Conservation (phyloP, 2,329 filamentous ascomycete genomes). For the Rutstroemia sydowiana region DNA sequence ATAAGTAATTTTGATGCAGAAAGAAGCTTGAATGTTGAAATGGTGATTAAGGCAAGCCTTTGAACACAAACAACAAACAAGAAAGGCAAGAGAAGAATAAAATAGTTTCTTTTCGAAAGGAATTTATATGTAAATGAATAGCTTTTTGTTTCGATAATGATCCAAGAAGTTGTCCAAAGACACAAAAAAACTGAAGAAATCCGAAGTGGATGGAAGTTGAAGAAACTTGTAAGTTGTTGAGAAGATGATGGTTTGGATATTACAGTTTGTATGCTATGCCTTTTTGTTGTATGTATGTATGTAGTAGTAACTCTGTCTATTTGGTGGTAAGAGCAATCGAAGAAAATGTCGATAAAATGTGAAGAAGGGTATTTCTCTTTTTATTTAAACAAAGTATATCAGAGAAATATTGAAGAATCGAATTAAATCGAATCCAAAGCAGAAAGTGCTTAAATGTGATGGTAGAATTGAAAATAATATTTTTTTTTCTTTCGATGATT, state of each 20-base stretch:
- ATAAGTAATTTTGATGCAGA: background rate
- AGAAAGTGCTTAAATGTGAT: background rate
- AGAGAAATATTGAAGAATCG: background rate
- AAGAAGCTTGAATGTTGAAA: conserved; percentile 2
- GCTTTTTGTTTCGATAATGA: background rate
- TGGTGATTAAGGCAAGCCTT: conserved; percentile 1
- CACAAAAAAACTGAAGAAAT: background rate
- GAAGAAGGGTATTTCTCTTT: background rate
- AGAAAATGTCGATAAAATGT: background rate
- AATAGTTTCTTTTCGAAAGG: background rate
- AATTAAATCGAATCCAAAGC: background rate
- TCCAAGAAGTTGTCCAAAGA: conserved; percentile 1
- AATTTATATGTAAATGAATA: background rate
- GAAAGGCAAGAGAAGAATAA: background rate
- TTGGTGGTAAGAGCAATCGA: background rate
- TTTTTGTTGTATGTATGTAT: background rate
- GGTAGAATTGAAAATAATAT: background rate
- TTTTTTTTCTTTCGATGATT: background rate
- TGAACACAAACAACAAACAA: conserved; percentile 2
- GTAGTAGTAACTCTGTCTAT: background rate
- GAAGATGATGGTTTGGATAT: background rate
- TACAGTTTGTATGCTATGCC: background rate
- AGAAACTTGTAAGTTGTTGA: background rate
- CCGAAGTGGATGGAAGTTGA: background rate
- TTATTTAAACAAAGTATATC: background rate